Evolutionary conservation across 2,329 filamentous ascomycete genomes (phyloP).

Genomic region (Microsporum ferrugineum): DNA sequence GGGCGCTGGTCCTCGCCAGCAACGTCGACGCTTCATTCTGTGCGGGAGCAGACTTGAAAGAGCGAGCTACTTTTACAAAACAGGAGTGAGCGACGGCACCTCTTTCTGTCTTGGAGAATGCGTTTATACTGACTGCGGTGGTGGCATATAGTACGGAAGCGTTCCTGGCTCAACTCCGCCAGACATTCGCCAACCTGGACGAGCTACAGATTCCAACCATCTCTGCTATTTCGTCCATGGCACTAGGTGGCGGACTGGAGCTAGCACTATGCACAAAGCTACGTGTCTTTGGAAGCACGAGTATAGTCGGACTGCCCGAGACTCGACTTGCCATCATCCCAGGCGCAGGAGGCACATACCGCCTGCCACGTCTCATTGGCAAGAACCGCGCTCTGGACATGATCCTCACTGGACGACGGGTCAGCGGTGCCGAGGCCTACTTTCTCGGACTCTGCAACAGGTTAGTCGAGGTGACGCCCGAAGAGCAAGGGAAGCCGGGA

Average conservation of each 20-base stretch:
- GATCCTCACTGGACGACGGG: constrained; percentile 78
- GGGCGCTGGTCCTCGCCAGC: constrained; percentile 73
- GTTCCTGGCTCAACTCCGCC: constrained; percentile 67
- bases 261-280: constrained; percentile 81
- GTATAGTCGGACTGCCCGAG: constrained; percentile 73
- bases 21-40: constrained; percentile 83
- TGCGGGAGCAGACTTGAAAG: constrained; percentile 88
- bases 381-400: constrained; percentile 72
- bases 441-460: constrained; percentile 82
- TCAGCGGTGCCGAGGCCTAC: constrained; percentile 75
- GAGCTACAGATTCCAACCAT: constrained; percentile 79
- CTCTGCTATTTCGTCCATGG: constrained; percentile 70
- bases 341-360: constrained; percentile 83
- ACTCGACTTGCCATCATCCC: constrained; percentile 89
- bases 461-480: constrained; percentile 64
- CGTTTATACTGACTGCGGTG: neutral
- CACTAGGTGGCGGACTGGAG: constrained; percentile 87
- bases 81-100: constrained; percentile 50
- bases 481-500: constrained; percentile 41
- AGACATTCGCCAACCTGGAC: constrained; percentile 62
- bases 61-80: constrained; percentile 61
- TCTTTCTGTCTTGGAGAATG: no score
- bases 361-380: constrained; percentile 73
- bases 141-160: constrained; percentile 51
- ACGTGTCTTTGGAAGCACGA: constrained; percentile 71